Evolutionary conservation across 768 basidiomycete genomes (phyloP).

Genomic region (Suillus paluster): DNA sequence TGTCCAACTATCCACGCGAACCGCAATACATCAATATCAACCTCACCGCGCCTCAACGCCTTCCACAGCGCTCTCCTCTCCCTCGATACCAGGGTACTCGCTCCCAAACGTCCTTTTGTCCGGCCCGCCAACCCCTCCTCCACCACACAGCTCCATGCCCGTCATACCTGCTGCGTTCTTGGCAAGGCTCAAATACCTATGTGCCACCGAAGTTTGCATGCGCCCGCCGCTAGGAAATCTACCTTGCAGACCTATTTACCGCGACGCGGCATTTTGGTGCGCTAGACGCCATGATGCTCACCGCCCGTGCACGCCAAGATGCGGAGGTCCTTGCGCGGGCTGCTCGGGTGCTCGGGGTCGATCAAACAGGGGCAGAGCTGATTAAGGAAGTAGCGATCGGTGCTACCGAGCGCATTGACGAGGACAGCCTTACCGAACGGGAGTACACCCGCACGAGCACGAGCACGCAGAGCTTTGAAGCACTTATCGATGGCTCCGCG

Average conservation of each 20-base stretch:
- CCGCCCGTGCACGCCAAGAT: slow-evolving; percentile 61
- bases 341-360: slow-evolving; percentile 64
- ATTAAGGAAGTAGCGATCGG: slow-evolving; percentile 36
- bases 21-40: slow-evolving; percentile 38
- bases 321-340: slow-evolving; percentile 72
- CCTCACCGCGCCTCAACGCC: slow-evolving; percentile 30
- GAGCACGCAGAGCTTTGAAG: slow-evolving; percentile 21
- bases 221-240: slow-evolving; percentile 59
- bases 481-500: slow-evolving; percentile 19
- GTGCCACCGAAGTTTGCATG: slow-evolving; percentile 45
- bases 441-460: slow-evolving; percentile 19
- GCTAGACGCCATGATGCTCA: slow-evolving; percentile 72
- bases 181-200: slow-evolving; percentile 30
- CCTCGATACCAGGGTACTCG: slow-evolving; percentile 34
- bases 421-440: slow-evolving; percentile 19
- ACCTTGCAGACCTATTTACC: slow-evolving; percentile 73
- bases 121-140: slow-evolving; percentile 33
- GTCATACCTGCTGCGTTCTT: slow-evolving; percentile 38
- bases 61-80: slow-evolving; percentile 32
- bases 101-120: slow-evolving; percentile 21
- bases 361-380: slow-evolving; percentile 64
- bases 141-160: slow-evolving; percentile 19
- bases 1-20: slow-evolving; percentile 46
- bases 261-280: slow-evolving; percentile 73
- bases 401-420: slow-evolving; percentile 21